Evolutionary conservation across 768 basidiomycete genomes (phyloP), one percentile per base, ranked within the genome.

Genomic region (Hericium alpestre): DNA sequence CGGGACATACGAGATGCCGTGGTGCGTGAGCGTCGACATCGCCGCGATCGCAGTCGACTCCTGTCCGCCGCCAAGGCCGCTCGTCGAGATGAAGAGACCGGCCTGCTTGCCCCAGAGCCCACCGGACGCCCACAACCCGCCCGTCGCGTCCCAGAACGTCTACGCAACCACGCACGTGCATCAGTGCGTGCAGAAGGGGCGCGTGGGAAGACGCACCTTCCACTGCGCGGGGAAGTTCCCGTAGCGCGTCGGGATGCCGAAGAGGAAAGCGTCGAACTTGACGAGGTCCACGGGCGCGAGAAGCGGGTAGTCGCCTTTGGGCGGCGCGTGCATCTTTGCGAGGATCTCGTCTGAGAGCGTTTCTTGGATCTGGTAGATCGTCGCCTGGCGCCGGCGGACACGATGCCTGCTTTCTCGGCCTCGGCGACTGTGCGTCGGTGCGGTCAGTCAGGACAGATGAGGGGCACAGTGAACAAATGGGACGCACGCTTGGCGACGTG

Each of bases 191-290:
- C 32, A 32, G 8, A 1, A 32, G 32, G 8, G 32, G 32, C 32
- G 13, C 15, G 5, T 43, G 16, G 27, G 38, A 56, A 38, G 15
- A 59, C 73, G 7, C 51, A 81, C 83, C 79, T 87, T 87, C 83
- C 84, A 87, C 65, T 93, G 91, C 1, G 74, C 87, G 43, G 90
- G 81, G 71, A 88, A 86, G 65, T 79, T 84, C 46, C 91, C 91
- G 72, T 81, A 94, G 63, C 91, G 85, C 38, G 87, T 87, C 52
- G 86, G 85, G 55, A 90, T 76, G 58, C 89, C 91, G 57, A 93
- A 76, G 60, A 94, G 62, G 77, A 81, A 86, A 10, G 81, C 90
- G 66, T 95, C 89, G 66, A 79, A 87, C 15, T 75, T 58, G n/a
- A 73, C 59, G 53, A 94, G 75, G 20, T 76, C 73, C 1, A 74